phyloP scores from a whole-genome alignment of 192 early-diverging fungal species.

The Kickxella alabastrina region DNA sequence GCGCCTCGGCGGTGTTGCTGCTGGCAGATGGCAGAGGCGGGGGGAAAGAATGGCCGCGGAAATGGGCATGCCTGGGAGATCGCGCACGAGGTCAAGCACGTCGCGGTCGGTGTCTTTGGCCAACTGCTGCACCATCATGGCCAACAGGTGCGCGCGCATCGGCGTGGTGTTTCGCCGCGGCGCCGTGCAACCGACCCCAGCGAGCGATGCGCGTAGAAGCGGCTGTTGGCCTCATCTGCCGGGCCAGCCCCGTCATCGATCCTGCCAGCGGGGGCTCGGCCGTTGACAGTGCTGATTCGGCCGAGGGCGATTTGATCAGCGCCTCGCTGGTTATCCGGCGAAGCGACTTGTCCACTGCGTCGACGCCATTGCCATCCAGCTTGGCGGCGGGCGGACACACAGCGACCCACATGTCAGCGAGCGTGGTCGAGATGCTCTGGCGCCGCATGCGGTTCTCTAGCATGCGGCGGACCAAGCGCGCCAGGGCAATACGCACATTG shows the following conservation, averaged over 20 bases:
- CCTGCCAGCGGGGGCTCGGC: too few species aligned
- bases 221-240: background rate
- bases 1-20: too few species aligned
- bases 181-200: conserved; percentile 20
- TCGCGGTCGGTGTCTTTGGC: conserved; percentile 43
- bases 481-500: conserved; percentile 71
- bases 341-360: too few species aligned
- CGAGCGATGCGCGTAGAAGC: conserved; percentile 24
- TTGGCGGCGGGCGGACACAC: background rate
- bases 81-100: conserved; percentile 36
- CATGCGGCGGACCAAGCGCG: conserved; percentile 52
- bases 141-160: conserved; percentile 50
- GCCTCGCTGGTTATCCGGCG: too few species aligned
- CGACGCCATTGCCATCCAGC: background rate
- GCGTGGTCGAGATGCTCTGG: conserved; percentile 29
- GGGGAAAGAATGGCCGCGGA: too few species aligned
- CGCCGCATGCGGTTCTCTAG: conserved; percentile 40
- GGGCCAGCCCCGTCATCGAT: background rate
- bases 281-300: too few species aligned
- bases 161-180: conserved; percentile 42
- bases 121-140: conserved; percentile 44
- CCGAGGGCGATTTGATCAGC: too few species aligned
- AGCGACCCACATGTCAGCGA: conserved; percentile 21
- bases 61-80: conserved; percentile 31
- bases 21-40: too few species aligned